phyloP scores from a whole-genome alignment of 2,329 filamentous ascomycete genomes.

The Aureobasidium subglaciale region DNA sequence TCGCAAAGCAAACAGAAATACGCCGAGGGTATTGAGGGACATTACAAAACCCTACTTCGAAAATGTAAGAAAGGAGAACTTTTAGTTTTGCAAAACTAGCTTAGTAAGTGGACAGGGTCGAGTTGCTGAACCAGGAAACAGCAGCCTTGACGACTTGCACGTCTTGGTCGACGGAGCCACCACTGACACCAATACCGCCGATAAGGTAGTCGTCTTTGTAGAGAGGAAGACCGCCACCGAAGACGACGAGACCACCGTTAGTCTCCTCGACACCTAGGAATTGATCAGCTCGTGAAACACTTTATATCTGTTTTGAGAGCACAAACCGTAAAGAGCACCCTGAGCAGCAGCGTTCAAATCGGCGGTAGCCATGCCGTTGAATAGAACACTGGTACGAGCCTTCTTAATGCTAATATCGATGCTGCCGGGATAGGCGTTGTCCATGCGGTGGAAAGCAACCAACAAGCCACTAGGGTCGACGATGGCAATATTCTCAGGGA shows the following conservation, averaged over 20 bases:
- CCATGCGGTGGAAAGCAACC: constrained; percentile 27
- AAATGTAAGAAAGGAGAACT: background rate
- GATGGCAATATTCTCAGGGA: constrained; percentile 25
- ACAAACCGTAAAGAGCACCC: constrained; percentile 11
- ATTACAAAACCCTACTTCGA: background rate
- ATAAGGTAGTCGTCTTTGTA: constrained; percentile 24
- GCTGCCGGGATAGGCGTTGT: constrained; percentile 25
- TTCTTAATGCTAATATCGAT: constrained; percentile 27
- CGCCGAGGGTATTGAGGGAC: background rate
- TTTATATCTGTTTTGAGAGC: background rate
- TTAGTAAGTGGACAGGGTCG: background rate
- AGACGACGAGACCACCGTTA: constrained; percentile 25
- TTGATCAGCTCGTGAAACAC: constrained; percentile 1
- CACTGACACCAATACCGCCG: constrained; percentile 25
- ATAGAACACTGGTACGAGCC: constrained; percentile 24
- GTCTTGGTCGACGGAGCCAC: constrained; percentile 25
- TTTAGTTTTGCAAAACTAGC: background rate
- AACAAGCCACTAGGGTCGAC: constrained; percentile 24
- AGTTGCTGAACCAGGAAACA: constrained; percentile 6
- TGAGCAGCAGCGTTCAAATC: constrained; percentile 22
- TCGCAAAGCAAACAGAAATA: too few species aligned
- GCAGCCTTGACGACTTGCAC: constrained; percentile 18
- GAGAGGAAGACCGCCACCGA: constrained; percentile 25
- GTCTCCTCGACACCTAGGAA: constrained; percentile 23
- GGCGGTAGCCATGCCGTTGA: constrained; percentile 25